Evolutionary conservation across 2,329 filamentous ascomycete genomes (phyloP).

Genomic region (Aspergillus fumigatiaffinis): DNA sequence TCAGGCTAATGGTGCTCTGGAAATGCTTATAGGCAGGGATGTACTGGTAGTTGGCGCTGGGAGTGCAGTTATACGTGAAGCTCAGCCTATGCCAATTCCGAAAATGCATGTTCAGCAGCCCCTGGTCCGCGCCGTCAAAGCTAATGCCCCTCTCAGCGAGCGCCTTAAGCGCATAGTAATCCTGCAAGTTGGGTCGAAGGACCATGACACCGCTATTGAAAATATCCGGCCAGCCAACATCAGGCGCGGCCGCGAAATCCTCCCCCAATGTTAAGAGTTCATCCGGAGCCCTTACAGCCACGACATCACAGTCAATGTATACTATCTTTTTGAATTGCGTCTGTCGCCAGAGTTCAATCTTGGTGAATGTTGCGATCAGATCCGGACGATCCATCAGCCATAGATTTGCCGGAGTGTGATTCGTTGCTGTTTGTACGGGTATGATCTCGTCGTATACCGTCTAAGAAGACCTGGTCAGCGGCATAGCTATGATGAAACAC

Average conservation of each 20-base stretch:
- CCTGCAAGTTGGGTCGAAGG: conserved; percentile 76
- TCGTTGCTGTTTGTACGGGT: conserved; percentile 75
- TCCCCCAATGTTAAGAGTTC: conserved; percentile 74
- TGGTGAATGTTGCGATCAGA: conserved; percentile 89
- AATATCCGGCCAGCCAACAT: conserved; percentile 96
- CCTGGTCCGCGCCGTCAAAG: conserved; percentile 96
- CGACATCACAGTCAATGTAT: conserved; percentile 89
- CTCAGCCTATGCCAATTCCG: conserved; percentile 79
- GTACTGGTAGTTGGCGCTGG: conserved; percentile 95
- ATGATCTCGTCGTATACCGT: conserved; percentile 84
- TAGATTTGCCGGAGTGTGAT: conserved; percentile 73
- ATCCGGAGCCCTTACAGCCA: conserved; percentile 85
- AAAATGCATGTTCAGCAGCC: conserved; percentile 92
- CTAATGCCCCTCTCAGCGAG: conserved; percentile 84
- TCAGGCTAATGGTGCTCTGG: conserved; percentile 80
- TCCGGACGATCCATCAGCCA: conserved; percentile 89
- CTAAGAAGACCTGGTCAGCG: conserved; percentile 45
- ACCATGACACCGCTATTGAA: conserved; percentile 99
- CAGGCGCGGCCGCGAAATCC: conserved; percentile 70
- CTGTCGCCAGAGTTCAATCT: conserved; percentile 91
- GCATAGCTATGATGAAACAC: conserved; percentile 3
- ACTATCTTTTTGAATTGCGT: conserved; percentile 87
- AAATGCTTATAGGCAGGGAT: conserved; percentile 92
- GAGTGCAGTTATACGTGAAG: conserved; percentile 96
- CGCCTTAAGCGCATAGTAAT: conserved; percentile 79